Base-by-base conservation (phyloP, 768 basidiomycete genomes). In the Suillus paluster region DNA sequence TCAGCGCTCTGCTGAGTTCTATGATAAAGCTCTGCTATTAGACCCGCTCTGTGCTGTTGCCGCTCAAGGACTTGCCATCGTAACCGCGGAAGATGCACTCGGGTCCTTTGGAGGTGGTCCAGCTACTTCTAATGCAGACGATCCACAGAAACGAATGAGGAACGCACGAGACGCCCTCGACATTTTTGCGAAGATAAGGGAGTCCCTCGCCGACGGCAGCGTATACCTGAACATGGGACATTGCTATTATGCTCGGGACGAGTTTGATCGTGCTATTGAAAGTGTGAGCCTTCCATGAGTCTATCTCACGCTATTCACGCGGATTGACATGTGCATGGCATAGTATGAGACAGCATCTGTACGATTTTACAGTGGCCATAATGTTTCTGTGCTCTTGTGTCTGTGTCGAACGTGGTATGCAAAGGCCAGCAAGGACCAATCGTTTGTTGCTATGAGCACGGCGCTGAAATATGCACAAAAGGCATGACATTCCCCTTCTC, bases 191-290 rank as follows among this genome's bases (percentile, higher is more conserved):
- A 94, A 97, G 75, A 90, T 99, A 57, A 84, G 94, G 59, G 97
- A 99, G 77, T 90, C 88, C 2, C 77, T 95, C 58, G 84, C 86
- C 61, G 85, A 87, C 46, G 94, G 92, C 8, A 91, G 91, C 62
- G 95, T 97, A 5, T 95, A 96, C 70, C 81, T 94, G 70, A 99
- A 99, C 73, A 96, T 98, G 82, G 97, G 96, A 0, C 97, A 99
- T 70, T 97, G 95, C 69, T 92, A 95, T 72, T 97, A 94, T 70
- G 85, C 87, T 21, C 83, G 94, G 56, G 97, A 97, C 62, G 97
- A 99, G 72, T 97, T 90, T 71, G 97, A 99, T 65, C 84, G 92
- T 54, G 97, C 97, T 1, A 96, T 99, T 64, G 96, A 99, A 75
- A 92, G 93, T 69, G 97, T 97, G 72, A 73, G 88, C 81, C 14